Evolutionary conservation across 2,329 filamentous ascomycete species (phyloP), one percentile per base, ranked within the genome.

Genomic region (Raffaelea albimanens): DNA sequence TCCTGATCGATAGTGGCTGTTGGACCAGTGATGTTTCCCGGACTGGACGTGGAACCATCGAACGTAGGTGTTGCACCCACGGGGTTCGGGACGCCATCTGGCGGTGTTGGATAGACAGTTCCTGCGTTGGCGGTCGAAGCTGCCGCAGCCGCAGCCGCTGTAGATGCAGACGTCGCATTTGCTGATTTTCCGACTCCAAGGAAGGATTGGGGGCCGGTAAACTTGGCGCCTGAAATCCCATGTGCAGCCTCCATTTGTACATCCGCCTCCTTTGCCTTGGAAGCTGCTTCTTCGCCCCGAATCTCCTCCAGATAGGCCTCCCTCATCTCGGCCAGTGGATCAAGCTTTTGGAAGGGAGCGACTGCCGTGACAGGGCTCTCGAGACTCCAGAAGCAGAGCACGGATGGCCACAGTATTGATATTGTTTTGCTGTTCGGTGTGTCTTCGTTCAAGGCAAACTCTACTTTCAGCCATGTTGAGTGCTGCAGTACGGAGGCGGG

Each of bases 81-180:
- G 2, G 66, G 63, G 45, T 71, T 69, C 38, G 79, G 78, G 18
- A 82, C 64, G 14, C 72, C 81, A 58, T 86, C 83, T 11, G 83
- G 83, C 2, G 83, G 83, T 5, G 83, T 87, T 9, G 81, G 83
- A 58, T 87, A 87, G 63, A 87, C 79, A 2, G 75, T 72, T 39
- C 76, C 74, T 21, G 68, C 64, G 7, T 52, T 50, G 8, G 55
- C 51, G 5, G 51, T 63, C 7, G 67, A 51, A 38, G 63, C 68
- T 5, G 46, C 14, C 4, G 13, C 14, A 50, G 48, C 47, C 21
- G 57, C 44, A 20, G 42, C 40, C 2, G 59, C 49, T 3, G 54
- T 41, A 11, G 53, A 43, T 8, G 51, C 63, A 5, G 67, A 63
- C 13, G 66, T 60, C 7, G 66, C 63, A 20, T 56, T 55, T 43